These are phyloP conservation scores for Aspergillus arachidicola DNA, from an alignment of 2,329 filamentous ascomycete genomes.

Conservation along the genomic window DNA sequence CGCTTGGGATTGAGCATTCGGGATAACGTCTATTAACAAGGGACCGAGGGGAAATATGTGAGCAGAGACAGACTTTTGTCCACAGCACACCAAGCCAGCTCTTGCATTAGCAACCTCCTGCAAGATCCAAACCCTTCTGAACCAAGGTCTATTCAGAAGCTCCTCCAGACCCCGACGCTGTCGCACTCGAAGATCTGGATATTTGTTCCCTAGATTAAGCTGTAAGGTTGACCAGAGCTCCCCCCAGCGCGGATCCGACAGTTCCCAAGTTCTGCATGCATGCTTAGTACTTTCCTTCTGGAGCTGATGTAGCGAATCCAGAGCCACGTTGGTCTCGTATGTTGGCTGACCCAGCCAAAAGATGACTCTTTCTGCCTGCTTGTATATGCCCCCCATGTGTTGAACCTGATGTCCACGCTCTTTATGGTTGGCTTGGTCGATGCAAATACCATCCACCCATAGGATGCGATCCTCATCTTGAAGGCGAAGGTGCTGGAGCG, in stretches of 20 bases:
- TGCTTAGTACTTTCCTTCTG: not conserved
- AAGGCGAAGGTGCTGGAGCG: not conserved
- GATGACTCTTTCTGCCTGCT: not conserved
- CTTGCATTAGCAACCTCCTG: not conserved
- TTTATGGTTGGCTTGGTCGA: not conserved
- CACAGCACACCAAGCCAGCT: not conserved
- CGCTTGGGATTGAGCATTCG: not conserved
- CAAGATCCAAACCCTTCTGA: not conserved
- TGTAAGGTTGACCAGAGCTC: not conserved
- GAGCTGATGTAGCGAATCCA: not conserved
- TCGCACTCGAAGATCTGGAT: fast-evolving
- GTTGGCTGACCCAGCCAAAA: not conserved
- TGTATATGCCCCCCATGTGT: not conserved
- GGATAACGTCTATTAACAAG: fast-evolving
- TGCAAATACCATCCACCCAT: not conserved
- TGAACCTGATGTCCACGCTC: not conserved
- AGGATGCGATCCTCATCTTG: not conserved
- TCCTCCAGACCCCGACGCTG: not conserved
- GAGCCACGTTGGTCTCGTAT: not conserved
- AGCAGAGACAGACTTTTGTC: not conserved
- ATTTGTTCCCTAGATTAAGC: fast-evolving
- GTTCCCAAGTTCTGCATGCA: not conserved
- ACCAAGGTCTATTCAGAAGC: not conserved
- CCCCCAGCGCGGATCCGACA: not conserved
- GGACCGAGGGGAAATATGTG: not conserved